Base-by-base conservation (phyloP, 148 eudicot species). In the Nepenthes mirabilis region DNA sequence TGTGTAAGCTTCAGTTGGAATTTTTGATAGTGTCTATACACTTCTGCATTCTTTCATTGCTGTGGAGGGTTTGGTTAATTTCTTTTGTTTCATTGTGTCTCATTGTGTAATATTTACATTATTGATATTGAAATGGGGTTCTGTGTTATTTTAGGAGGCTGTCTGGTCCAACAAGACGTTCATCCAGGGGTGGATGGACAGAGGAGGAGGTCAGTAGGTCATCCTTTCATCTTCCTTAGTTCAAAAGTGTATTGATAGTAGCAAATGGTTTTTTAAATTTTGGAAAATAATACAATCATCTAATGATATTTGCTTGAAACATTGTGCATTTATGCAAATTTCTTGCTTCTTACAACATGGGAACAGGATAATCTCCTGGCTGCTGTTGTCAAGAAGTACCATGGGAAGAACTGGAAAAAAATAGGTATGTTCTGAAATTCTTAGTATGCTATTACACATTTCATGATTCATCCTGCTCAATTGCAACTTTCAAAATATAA, bases 131-230 rank as follows among this genome's bases (percentile, higher is more conserved):
- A 40, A 40, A 8, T 40, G 45, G 45, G 49, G 53, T 52, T 34
- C 14, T 7, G 34, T 45, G 45, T 47, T 54, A 43, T 55, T 54
- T 62, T 56, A 77, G 72, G 71, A 81, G 57, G 36, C 0, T 23
- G 12, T 14, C 61, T 48, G 73, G 83, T 55, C 68, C 78, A 36
- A 60, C 69, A 32, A 78, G 68, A 60, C 91, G 97, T 12, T 74
- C 95, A 43, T 84, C 97, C 55, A 80, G 79, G 65, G 86, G 88
- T 48, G 91, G 95, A 23, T 90, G 97, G 97, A 90, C 97, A 10
- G 82, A 73, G 51, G 91, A 86, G 74, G 95, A 86, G 95, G 97
- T 86, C 5, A 53, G 82, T 68, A 13, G 57, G 34, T 48, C 11
- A 53, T 37, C 43, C n/a, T 40, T 11, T 8, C 35, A 5, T 8